Percentiles rank a stretch among this genome's conserved stretches.
Conservation (phyloP, 2,329 filamentous ascomycete genomes). For the Ambrosiella beaveri region DNA sequence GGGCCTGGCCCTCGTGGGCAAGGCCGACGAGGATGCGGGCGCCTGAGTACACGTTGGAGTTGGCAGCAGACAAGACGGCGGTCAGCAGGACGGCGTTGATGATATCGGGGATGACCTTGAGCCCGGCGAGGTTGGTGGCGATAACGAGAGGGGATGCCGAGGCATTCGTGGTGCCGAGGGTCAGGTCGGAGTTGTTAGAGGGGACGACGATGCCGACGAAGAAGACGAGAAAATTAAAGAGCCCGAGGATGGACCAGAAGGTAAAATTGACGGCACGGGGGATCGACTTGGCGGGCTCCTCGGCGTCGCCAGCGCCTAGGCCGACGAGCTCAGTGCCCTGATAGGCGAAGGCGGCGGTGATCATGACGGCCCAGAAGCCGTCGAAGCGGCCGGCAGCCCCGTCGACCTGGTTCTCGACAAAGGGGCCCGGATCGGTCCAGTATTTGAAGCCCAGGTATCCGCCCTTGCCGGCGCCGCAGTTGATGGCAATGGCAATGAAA, state of each 20-base stretch:
- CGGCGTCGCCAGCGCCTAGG: constrained; percentile 61
- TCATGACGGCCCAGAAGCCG: constrained; percentile 51
- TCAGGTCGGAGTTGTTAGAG: constrained; percentile 37
- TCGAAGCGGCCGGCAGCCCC: constrained; percentile 44
- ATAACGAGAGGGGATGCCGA: constrained; percentile 50
- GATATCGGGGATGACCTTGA: constrained; percentile 46
- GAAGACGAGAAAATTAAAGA: constrained; percentile 49
- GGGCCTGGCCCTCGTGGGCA: constrained; percentile 46
- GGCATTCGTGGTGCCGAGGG: constrained; percentile 35
- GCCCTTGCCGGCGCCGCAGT: constrained; percentile 50
- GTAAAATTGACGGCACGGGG: constrained; percentile 57
- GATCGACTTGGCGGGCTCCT: constrained; percentile 54
- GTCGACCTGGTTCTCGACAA: constrained; percentile 39
- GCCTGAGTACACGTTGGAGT: constrained; percentile 59
- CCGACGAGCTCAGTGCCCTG: constrained; percentile 62
- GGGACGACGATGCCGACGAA: constrained; percentile 58
- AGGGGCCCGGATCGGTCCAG: constrained; percentile 52
- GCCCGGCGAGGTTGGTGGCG: constrained; percentile 42
- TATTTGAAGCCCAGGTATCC: constrained; percentile 60
- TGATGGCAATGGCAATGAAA: constrained; percentile 59
- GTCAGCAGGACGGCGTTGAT: constrained; percentile 66
- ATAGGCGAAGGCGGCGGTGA: constrained; percentile 53
- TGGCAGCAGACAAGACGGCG: constrained; percentile 61
- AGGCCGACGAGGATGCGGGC: constrained; percentile 51
- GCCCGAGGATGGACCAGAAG: constrained; percentile 55